phyloP scores from a whole-genome alignment of 2,329 filamentous ascomycete species.

The Pseudopithomyces maydicus region DNA sequence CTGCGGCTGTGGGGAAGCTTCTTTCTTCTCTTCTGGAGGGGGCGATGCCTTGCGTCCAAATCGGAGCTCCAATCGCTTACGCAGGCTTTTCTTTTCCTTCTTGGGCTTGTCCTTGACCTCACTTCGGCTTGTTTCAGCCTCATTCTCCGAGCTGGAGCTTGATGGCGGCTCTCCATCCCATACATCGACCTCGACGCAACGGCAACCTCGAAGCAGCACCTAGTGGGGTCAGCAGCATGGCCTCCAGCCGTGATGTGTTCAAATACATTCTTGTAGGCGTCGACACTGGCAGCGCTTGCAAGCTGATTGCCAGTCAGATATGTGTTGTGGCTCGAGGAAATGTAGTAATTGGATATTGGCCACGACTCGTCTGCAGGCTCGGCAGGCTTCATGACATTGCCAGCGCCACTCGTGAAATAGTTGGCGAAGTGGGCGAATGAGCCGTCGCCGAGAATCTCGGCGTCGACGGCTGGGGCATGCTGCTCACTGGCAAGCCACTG shows the following conservation, averaged over 20 bases:
- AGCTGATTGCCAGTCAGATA: slow-evolving; percentile 89
- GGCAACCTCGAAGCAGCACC: slow-evolving; percentile 76
- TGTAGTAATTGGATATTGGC: slow-evolving; percentile 87
- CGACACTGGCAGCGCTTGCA: slow-evolving; percentile 74
- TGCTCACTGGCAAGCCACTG: slow-evolving; percentile 42
- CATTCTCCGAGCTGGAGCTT: slow-evolving; percentile 46
- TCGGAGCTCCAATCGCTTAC: slow-evolving; percentile 41
- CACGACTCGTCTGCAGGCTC: slow-evolving; percentile 62
- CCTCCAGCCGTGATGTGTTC: slow-evolving; percentile 12
- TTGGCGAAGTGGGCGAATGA: slow-evolving; percentile 40
- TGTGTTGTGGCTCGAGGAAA: slow-evolving; percentile 94
- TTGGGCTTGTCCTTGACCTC: slow-evolving; percentile 16
- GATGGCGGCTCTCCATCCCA: slow-evolving; percentile 73
- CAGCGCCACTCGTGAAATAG: slow-evolving; percentile 54
- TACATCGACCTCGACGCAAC: slow-evolving; percentile 93
- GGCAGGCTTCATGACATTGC: slow-evolving; percentile 51
- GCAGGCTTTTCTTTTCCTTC: slow-evolving; percentile 36
- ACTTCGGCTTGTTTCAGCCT: slow-evolving; percentile 22
- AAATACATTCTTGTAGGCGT: slow-evolving; percentile 76
- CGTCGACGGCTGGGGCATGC: slow-evolving; percentile 25
- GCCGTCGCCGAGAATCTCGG: slow-evolving; percentile 32
- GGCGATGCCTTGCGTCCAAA: slow-evolving; percentile 36
- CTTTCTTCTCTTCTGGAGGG: slow-evolving; percentile 24
- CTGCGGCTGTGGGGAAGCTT: slow-evolving; percentile 13
- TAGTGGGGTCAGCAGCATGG: slow-evolving; percentile 37